Evolutionary conservation across 805 yeast species (phyloP), one percentile per base, ranked within the genome.

Genomic region (Debaryomyces prosopidis): DNA sequence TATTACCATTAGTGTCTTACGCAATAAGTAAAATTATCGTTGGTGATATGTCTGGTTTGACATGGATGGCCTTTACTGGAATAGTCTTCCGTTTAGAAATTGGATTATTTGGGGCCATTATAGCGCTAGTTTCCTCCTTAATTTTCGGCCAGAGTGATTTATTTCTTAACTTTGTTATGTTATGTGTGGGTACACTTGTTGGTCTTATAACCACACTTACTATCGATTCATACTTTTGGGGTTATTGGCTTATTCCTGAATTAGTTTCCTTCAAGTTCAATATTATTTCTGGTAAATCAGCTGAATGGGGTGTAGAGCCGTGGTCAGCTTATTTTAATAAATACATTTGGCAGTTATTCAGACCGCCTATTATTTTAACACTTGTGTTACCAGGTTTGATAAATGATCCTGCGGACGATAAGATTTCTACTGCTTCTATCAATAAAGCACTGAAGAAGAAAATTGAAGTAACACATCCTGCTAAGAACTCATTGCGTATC

Each of bases 281-380:
- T 62, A 86, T 88, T 2, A 47, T 90, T n/a, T 63, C 78, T 8
- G 96, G 96, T 1, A 80, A 87, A 34, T 74, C 96, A 1, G 62
- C 77, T 1, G 73, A 81, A 12, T 92, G 97, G 97, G 98, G 97
- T 0, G 76, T 75, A 1, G 91, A 87, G 60, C 96, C 98, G 4
- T 77, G 75, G 54, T 49, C 64, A 31, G 78, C 87, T 0, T 92
- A 92, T 65, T 83, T 89, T 54, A 63, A 76, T 2, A 73, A 71
- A 40, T 79, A 82, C 52, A 54, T 70, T 26, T 54, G 52, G 28
- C 62, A 68, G 44, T 46, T 71, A 17, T 69, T 70, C 58, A 54
- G 68, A 14, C 75, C 75, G 66, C 58, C 82, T 56, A 43, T 79
- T 55, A 65, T 80, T 37, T 80, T 75, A 50, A 37, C 63, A 18